Percentiles rank a stretch among this genome's conserved stretches.
Conservation (phyloP, 1,139 yeast species). For the Pichia kudriavzevii region DNA sequence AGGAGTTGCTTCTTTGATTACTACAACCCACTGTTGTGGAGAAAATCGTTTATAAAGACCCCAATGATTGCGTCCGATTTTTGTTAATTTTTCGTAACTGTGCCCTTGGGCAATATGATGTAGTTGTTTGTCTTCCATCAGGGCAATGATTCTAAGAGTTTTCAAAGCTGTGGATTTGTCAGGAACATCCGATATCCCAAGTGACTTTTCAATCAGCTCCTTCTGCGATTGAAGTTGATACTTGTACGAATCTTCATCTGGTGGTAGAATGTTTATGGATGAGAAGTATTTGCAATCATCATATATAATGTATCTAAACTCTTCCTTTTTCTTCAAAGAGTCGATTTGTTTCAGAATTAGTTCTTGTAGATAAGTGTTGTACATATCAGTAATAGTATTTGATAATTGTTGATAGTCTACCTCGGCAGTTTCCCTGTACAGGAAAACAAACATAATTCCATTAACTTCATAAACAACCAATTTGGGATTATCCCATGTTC, state of each 20-base stretch:
- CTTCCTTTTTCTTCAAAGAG: conserved; percentile 10
- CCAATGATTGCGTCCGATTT: conserved; percentile 24
- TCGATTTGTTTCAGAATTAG: conserved; percentile 22
- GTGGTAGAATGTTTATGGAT: conserved; percentile 10
- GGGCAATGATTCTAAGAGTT: conserved; percentile 2
- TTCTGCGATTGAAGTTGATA: conserved; percentile 9
- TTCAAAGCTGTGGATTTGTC: conserved; percentile 1
- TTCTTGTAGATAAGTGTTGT: conserved; percentile 22
- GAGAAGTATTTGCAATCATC: conserved; percentile 12
- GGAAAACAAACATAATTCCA: conserved; percentile 22
- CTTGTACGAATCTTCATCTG: conserved; percentile 7
- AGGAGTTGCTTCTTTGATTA: conserved; percentile 16
- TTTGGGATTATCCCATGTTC: conserved; percentile 6
- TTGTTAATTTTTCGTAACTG: conserved; percentile 18
- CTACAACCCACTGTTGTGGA: conserved; percentile 14
- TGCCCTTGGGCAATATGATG: conserved; percentile 8
- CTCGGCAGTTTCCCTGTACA: conserved; percentile 13
- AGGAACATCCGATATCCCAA: neutral
- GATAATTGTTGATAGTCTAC: conserved; percentile 26
- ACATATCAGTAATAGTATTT: conserved; percentile 30
- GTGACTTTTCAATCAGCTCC: conserved; percentile 5
- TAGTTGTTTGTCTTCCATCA: conserved; percentile 10
- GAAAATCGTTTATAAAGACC: conserved; percentile 16
- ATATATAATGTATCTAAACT: conserved; percentile 9
- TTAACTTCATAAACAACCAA: conserved; percentile 25